A percentile compares a stretch with the other conserved stretches of the same genome.
Evolutionary conservation across 2,329 filamentous ascomycete genomes (phyloP).

Genomic region (Ophiostoma quercus): DNA sequence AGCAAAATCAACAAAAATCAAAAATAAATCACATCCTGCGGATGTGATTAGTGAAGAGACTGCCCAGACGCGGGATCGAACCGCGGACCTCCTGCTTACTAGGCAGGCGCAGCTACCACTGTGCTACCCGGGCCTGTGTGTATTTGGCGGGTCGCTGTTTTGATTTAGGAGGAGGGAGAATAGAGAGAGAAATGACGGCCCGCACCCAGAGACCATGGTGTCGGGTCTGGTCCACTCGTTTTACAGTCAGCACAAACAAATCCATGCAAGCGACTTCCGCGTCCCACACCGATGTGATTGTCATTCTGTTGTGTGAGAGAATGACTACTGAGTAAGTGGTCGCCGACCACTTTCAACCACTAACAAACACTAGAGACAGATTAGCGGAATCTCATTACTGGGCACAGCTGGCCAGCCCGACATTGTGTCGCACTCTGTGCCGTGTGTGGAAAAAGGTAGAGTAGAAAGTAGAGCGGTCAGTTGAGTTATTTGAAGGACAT

Average conservation of each 20-base stretch:
- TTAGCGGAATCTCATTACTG: slow-evolving; percentile 1
- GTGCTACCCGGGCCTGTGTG: slow-evolving; percentile 4
- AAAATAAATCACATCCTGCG: neutral
- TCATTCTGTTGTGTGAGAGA: too few relatives aligned
- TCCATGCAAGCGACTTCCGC: neutral
- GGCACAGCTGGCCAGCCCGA: neutral
- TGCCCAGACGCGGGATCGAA: slow-evolving; percentile 14
- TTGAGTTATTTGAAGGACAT: too few relatives aligned
- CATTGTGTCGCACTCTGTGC: neutral
- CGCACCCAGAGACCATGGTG: neutral
- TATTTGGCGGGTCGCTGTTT: too few relatives aligned
- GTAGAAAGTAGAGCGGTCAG: too few relatives aligned
- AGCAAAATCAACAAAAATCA: neutral
- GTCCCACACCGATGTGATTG: neutral
- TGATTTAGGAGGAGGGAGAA: neutral
- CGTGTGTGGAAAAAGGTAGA: neutral
- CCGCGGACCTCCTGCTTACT: slow-evolving; percentile 15
- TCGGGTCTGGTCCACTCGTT: neutral
- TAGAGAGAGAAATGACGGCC: neutral
- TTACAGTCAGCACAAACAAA: too few relatives aligned
- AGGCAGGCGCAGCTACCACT: slow-evolving; percentile 14
- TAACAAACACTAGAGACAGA: neutral
- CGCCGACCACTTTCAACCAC: neutral
- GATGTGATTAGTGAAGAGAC: too few relatives aligned
- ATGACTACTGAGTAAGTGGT: too few relatives aligned